Conservation (phyloP, 257 asterid genomes). For the Cynanchum wilfordii region DNA sequence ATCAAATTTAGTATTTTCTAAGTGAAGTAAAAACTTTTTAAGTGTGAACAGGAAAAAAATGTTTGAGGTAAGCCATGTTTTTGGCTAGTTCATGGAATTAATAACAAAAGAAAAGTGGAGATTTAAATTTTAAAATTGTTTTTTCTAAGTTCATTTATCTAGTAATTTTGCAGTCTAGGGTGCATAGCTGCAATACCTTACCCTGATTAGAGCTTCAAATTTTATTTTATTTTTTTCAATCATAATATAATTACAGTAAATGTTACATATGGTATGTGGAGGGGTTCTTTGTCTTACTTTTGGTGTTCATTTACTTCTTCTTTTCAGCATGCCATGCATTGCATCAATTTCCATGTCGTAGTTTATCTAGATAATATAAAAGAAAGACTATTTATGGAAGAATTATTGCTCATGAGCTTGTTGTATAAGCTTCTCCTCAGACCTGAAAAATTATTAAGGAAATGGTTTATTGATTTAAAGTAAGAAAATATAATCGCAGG, state of each 20-base stretch:
- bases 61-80: neutral
- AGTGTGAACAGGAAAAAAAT: no score
- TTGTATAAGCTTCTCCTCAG: constrained; percentile 7
- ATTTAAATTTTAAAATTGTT: neutral
- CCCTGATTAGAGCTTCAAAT: neutral
- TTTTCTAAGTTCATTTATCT: neutral
- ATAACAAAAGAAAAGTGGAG: neutral
- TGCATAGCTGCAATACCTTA: neutral
- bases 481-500: constrained; percentile 47
- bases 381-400: neutral
- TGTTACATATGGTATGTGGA: neutral
- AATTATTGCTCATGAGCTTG: constrained; percentile 6
- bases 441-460: constrained; percentile 4
- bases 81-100: neutral
- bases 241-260: neutral
- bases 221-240: neutral
- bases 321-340: neutral
- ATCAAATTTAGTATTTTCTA: neutral
- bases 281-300: neutral
- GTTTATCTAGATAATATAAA: neutral
- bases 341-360: neutral
- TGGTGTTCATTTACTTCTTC: neutral
- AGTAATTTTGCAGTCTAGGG: neutral
- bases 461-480: constrained; percentile 28
- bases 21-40: neutral